phyloP scores from a whole-genome alignment of 805 yeast species.

The Wickerhamiella dianesei region DNA sequence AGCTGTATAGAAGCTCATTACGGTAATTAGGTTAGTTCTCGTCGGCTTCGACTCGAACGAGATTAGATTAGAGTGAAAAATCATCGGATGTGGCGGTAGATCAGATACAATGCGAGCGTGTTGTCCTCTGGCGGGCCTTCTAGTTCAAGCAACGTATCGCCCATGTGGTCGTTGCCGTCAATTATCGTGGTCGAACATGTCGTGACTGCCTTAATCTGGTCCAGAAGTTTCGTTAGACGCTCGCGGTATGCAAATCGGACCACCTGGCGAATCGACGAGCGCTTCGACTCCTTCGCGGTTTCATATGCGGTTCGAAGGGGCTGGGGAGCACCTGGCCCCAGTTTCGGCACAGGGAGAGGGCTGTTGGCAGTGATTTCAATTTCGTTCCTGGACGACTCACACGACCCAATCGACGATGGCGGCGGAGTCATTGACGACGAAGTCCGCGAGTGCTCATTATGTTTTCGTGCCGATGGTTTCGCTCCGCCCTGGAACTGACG shows the following conservation, averaged over 20 bases:
- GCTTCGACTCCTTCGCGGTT: constrained; percentile 15
- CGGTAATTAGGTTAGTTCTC: background rate
- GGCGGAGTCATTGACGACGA: too few species aligned
- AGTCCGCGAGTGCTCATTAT: background rate
- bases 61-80: background rate
- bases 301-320: constrained; percentile 17
- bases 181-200: background rate
- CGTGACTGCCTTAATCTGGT: constrained; percentile 14
- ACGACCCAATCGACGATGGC: too few species aligned
- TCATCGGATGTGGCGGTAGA: constrained; percentile 8
- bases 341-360: background rate
- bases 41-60: background rate
- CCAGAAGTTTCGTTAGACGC: constrained; percentile 7
- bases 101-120: constrained; percentile 14
- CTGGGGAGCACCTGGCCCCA: constrained; percentile 4
- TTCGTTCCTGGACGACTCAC: too few species aligned
- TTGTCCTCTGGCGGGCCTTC: constrained; percentile 55
- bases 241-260: constrained; percentile 8
- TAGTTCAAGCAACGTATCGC: constrained; percentile 52
- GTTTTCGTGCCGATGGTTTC: background rate
- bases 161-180: constrained; percentile 28
- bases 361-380: background rate
- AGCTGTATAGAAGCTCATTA: too few species aligned
- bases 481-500: background rate
- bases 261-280: constrained; percentile 14